Evolutionary conservation across 2,329 filamentous ascomycete genomes (phyloP), one percentile per base, ranked within the genome.

Genomic region (Rutstroemia sp.): DNA sequence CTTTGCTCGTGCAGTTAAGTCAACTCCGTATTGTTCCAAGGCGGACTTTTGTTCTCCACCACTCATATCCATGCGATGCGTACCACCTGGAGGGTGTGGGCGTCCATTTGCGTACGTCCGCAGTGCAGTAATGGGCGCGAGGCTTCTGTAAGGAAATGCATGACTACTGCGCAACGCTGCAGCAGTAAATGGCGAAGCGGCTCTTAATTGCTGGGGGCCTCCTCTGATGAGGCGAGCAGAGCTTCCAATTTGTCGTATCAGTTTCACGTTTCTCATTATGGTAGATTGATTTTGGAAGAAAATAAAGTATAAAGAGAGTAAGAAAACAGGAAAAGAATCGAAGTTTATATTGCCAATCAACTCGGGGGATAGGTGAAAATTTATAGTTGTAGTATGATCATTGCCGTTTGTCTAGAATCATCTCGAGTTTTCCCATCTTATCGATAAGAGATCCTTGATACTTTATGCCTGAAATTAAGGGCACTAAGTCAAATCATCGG

Each of bases 61-160:
- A 55, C 89, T 82, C 69, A 97, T 73, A 69, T 97, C 85, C 92
- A 97, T 97, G 62, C 87, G 88, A 73, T 96, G 90, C 1, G 91
- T 96, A 56, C 92, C 92, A 51, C 92, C 92, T 0, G 92, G 91
- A 1, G 91, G 92, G 62, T 94, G 89, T 60, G 91, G 89, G 58
- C 87, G 72, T 66, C 88, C 86, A 76, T 84, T 84, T 58, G 84
- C 79, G 72, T 88, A 88, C 48, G 67, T 71, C 55, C 85, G 78
- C 12, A 72, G 63, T 14, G 73, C 64, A 40, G 71, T 64, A 9
- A 69, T 68, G 3, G 80, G 76, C 5, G 76, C 63, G 16, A 75
- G 56, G 36, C 47, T 60, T 58, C 53, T 57, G 60, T 66, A 54
- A 63, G 27, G 38, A 56, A 56, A 30, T 49, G 51, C 48, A 14